Base-by-base conservation (phyloP, 768 basidiomycete species). In the Agrocybe praecox region DNA sequence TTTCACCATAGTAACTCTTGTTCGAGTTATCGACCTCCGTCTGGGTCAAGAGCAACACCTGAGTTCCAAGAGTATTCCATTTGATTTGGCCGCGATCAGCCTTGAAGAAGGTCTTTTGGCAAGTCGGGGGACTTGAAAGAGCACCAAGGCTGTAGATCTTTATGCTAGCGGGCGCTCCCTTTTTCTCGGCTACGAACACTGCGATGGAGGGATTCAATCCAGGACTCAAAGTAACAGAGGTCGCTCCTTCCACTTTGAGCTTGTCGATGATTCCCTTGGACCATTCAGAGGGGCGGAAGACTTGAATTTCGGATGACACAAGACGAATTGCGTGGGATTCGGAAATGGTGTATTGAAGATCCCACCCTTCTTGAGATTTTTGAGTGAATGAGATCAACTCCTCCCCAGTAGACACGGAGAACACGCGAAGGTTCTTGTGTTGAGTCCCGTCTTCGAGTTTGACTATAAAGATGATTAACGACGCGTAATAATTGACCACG, bases 1-100 rank as follows among this genome's bases (percentile, higher is more conserved):
- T 97, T 78, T 98, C 96, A 52, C 97, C 97, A 63, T 98, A 99
- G 72, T 99, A 99, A 66, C 89, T 95, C 83, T 92, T 97, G 72
- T 96, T 96, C 46, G 92, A 89, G 69, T 92, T 93, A 68, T 99
- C 96, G 52, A 98, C 96, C 65, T 99, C 97, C 4, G 96, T 96
- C 67, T 96, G 94, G 0, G 96, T 96, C 34, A 98, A 74, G 57
- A 98, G 82, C 53, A 99, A 78, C 1, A 96, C 90, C 67, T 93
- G 92, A 0, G 95, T 96, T 18, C 96, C 97, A 17, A 95, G 83
- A 8, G 84, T 86, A 67, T 98, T 98, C 96, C 96, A 99, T 74
- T 98, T 98, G 73, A 99, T 88, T 65, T 85, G 84, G 3, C 92
- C 85, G 46, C 90, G 88, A 75, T 98, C 95, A 1, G 95, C 94